A percentile compares a stretch with the other conserved stretches of the same genome.
These are phyloP conservation scores for Solanum pinnatisectum DNA, from an alignment of 257 asterid genomes.

Conservation along the genomic window DNA sequence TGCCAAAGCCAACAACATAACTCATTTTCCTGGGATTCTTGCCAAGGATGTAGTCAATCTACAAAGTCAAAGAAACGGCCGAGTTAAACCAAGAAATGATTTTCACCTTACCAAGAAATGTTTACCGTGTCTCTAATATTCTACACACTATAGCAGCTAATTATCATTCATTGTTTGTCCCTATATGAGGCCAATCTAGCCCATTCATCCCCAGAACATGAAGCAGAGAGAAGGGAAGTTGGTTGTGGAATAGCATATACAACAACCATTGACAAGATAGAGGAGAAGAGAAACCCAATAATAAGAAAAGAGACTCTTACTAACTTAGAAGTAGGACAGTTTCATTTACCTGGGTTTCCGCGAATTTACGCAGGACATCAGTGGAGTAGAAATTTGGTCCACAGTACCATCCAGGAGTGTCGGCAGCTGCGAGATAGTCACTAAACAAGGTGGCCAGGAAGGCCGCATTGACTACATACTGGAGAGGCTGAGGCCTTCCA, in stretches of 20 bases:
- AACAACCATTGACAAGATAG: background rate
- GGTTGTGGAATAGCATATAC: background rate
- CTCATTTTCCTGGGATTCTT: conserved; percentile 94
- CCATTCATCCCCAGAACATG: background rate
- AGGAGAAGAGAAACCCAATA: background rate
- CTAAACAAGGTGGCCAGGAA: conserved; percentile 78
- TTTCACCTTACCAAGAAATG: background rate
- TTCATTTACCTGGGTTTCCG: conserved; percentile 69
- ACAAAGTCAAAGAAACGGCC: background rate
- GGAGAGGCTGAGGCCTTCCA: conserved; percentile 95
- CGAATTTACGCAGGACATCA: conserved; percentile 70
- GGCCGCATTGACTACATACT: conserved; percentile 85
- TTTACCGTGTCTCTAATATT: background rate
- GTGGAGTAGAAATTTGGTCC: conserved; percentile 88
- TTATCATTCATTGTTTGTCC: background rate
- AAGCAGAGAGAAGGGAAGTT: background rate
- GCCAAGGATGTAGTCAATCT: conserved; percentile 88
- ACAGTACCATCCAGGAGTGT: conserved; percentile 96
- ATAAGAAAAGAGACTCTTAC: background rate
- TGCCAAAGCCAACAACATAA: conserved; percentile 81
- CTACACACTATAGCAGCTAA: background rate
- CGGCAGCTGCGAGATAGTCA: conserved; percentile 85
- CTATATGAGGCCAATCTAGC: background rate
- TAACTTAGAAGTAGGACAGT: background rate
- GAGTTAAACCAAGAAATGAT: background rate